A percentile compares a stretch with the other conserved stretches of the same genome.
Conservation (phyloP, 2,329 filamentous ascomycete species). For the Clarireedia hainanense region DNA sequence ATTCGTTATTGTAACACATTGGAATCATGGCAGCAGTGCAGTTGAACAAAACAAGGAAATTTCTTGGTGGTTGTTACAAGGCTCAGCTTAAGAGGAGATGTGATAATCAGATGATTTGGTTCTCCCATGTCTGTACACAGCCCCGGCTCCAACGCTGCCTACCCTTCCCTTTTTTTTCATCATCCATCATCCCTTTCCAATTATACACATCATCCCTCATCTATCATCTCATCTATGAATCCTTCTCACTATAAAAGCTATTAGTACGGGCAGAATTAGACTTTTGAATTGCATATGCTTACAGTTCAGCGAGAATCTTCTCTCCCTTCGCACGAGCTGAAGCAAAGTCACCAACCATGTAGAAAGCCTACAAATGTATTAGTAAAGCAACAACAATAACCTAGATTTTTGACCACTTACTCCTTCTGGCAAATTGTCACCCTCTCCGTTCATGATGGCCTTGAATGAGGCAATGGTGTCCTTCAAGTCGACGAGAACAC, state of each 20-base stretch:
- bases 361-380: conserved; percentile 10
- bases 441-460: conserved; percentile 75
- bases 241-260: conserved; percentile 11
- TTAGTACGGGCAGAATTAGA: neutral
- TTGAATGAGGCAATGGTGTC: conserved; percentile 97
- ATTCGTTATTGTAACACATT: neutral
- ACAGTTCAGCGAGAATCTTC: conserved; percentile 95
- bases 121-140: conserved; percentile 22
- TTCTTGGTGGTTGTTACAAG: conserved; percentile 10
- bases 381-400: neutral
- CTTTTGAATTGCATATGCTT: conserved; percentile 1
- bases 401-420: conserved; percentile 24
- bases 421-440: conserved; percentile 91
- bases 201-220: conserved; percentile 16
- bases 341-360: conserved; percentile 81
- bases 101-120: conserved; percentile 18
- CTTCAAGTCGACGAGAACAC: conserved; percentile 95
- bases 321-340: conserved; percentile 94
- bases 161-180: conserved; percentile 12
- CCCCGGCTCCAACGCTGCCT: conserved; percentile 13
- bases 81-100: conserved; percentile 16
- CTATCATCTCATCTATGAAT: conserved; percentile 9
- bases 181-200: conserved; percentile 19
- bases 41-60: conserved; percentile 3
- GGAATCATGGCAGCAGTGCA: neutral